A percentile compares a stretch with the other conserved stretches of the same genome.
Evolutionary conservation across 345 rosid species (phyloP).

Genomic region (Boechera retrofracta): DNA sequence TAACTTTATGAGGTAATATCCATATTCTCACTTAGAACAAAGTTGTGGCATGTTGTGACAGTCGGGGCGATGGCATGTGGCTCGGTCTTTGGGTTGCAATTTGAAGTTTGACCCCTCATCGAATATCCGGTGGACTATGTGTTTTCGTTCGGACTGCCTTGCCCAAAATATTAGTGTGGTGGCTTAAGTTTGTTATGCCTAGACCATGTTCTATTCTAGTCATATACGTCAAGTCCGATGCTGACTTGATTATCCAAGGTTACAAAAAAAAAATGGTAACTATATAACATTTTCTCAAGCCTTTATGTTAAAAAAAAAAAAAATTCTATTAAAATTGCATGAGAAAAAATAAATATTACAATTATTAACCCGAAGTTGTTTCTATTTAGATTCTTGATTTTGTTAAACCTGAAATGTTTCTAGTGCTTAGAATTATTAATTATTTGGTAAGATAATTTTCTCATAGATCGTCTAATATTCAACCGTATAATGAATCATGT

Average conservation of each 20-base stretch:
- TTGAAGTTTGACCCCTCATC: background rate
- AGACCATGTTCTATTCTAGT: background rate
- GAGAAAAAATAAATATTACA: background rate
- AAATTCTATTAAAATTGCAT: too few relatives aligned
- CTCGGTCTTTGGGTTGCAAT: background rate
- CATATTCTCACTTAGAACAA: background rate
- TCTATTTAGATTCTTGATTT: conserved; percentile 3
- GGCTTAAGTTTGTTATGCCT: background rate
- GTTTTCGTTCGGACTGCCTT: background rate
- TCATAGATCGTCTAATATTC: background rate
- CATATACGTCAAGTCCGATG: background rate
- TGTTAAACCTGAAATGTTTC: background rate
- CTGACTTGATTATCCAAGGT: background rate
- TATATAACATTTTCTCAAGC: too few relatives aligned
- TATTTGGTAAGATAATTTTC: background rate
- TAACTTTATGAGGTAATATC: too few relatives aligned
- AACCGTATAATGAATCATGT: conserved; percentile 2
- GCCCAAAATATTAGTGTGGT: background rate
- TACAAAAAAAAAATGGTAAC: background rate
- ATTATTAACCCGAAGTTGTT: background rate
- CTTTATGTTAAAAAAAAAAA: background rate
- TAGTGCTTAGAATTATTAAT: background rate
- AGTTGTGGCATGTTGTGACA: background rate
- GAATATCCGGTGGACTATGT: background rate
- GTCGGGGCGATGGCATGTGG: background rate